Conservation (phyloP, 768 basidiomycete genomes). For the Gautieria morchelliformis region DNA sequence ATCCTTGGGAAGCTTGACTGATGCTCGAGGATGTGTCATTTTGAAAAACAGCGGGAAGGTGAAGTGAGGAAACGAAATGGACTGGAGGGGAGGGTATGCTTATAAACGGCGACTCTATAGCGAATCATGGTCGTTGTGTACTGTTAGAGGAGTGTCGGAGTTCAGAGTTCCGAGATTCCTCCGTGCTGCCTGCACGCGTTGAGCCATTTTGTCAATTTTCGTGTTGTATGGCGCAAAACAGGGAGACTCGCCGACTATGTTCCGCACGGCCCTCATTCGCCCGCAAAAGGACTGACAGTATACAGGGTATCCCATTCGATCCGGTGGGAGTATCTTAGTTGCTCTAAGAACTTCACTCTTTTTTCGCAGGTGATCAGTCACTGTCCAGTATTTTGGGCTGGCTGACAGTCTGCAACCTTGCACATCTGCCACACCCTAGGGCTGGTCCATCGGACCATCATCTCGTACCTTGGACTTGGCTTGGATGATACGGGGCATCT, state of each 20-base stretch:
- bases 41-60: background rate
- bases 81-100: slow-evolving; percentile 4
- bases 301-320: too few relatives aligned
- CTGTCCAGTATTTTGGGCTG: too few relatives aligned
- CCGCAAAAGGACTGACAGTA: background rate
- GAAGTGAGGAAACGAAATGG: slow-evolving; percentile 2
- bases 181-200: background rate
- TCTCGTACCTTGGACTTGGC: too few relatives aligned
- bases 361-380: too few relatives aligned
- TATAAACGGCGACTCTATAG: slow-evolving; percentile 4
- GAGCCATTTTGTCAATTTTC: background rate
- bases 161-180: slow-evolving; percentile 6
- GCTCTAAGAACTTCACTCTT: too few relatives aligned
- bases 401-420: too few relatives aligned
- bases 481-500: too few relatives aligned
- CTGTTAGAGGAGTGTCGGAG: slow-evolving; percentile 5
- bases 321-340: too few relatives aligned
- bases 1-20: slow-evolving; percentile 40
- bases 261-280: slow-evolving; percentile 3
- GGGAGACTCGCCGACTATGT: slow-evolving; percentile 4
- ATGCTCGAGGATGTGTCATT: slow-evolving; percentile 6
- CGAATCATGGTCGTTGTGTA: background rate
- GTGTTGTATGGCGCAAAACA: slow-evolving; percentile 1
- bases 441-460: too few relatives aligned
- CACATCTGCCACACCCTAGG: too few relatives aligned